phyloP scores from a whole-genome alignment of 257 asterid species.

The Leptodermis oblonga region DNA sequence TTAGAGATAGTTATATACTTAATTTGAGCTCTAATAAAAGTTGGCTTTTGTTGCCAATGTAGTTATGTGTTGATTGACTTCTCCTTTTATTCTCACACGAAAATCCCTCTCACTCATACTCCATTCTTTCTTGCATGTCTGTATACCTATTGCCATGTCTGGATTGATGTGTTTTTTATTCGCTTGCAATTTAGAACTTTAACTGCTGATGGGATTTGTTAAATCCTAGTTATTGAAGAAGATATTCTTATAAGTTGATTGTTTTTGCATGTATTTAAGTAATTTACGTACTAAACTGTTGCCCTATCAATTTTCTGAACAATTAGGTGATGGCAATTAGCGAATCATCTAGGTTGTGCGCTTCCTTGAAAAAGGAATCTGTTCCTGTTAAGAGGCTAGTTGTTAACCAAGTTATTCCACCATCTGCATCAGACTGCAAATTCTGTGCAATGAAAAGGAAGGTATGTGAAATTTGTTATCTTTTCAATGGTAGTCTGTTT shows the following conservation, averaged over 20 bases:
- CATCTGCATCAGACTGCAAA: conserved; percentile 90
- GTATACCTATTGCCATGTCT: background rate
- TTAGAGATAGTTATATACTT: background rate
- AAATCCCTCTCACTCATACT: background rate
- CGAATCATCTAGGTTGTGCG: conserved; percentile 91
- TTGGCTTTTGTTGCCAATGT: background rate
- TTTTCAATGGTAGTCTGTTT: background rate
- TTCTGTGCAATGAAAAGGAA: conserved; percentile 91
- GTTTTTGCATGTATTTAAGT: background rate
- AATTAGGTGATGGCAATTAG: conserved; percentile 93
- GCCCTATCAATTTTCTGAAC: background rate
- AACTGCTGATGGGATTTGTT: background rate
- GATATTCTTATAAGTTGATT: background rate
- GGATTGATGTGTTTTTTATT: background rate
- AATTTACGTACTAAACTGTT: background rate
- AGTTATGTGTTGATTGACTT: background rate
- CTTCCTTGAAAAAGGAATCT: conserved; percentile 76
- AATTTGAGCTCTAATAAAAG: background rate
- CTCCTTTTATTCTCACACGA: background rate
- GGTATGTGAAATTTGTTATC: conserved; percentile 35
- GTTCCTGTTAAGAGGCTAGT: conserved; percentile 94
- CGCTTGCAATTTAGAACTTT: background rate
- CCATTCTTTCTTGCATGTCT: background rate
- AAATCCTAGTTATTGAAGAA: background rate
- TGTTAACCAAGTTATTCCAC: conserved; percentile 87